Conservation (phyloP, 768 basidiomycete genomes). For the Rubroboletus pulcherrimus region DNA sequence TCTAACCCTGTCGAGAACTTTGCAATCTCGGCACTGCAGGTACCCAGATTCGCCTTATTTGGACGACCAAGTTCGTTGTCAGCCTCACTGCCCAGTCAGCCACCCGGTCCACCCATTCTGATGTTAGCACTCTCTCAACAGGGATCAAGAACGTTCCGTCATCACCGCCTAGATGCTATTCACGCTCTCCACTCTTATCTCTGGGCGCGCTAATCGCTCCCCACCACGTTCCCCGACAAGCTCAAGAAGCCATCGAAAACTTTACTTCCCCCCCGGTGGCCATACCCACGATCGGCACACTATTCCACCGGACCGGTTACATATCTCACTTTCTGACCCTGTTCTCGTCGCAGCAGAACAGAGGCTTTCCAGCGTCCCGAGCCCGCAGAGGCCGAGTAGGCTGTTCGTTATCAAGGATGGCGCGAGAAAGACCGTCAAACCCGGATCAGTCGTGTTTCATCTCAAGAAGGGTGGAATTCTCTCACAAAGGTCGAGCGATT, state of each 20-base stretch:
- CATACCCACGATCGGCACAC: constrained; percentile 9
- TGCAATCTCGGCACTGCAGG: too few relatives aligned
- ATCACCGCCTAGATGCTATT: constrained; percentile 13
- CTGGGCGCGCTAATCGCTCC: neutral
- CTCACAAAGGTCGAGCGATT: neutral
- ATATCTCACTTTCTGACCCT: constrained; percentile 22
- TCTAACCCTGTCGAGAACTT: neutral
- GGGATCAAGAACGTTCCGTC: constrained; percentile 1
- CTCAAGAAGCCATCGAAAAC: neutral
- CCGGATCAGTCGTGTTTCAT: neutral
- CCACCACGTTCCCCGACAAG: neutral
- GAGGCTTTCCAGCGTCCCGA: constrained; percentile 1
- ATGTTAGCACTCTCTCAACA: neutral
- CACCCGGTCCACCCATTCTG: neutral
- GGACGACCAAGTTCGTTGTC: too few relatives aligned
- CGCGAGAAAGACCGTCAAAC: neutral
- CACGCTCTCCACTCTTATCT: constrained; percentile 1
- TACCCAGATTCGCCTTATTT: too few relatives aligned
- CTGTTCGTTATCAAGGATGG: neutral
- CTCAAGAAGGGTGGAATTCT: neutral
- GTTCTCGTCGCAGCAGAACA: constrained; percentile 20
- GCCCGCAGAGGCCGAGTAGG: neutral
- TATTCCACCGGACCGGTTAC: constrained; percentile 15
- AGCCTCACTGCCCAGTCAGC: constrained; percentile 14
- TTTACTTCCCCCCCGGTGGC: constrained; percentile 14